Conservation (phyloP, 192 early-diverging fungal genomes). For the Podila epicladia region DNA sequence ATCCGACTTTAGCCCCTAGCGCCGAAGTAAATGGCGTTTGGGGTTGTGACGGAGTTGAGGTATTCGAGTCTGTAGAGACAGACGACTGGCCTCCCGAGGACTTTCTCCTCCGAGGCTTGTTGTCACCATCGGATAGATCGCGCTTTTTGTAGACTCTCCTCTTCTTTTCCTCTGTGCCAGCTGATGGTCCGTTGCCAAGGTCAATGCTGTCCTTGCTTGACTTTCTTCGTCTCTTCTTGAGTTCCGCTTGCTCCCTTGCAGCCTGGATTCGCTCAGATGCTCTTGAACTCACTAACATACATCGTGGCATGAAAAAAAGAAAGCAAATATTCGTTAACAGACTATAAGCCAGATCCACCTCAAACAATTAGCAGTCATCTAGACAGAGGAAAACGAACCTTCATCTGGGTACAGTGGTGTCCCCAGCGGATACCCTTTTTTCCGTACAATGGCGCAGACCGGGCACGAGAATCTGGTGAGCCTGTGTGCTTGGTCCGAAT, state of each 20-base stretch:
- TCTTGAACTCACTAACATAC: slow-evolving; percentile 19
- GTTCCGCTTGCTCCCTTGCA: slow-evolving; percentile 15
- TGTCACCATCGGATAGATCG: slow-evolving; percentile 1
- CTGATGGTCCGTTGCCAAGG: not conserved
- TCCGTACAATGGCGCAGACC: slow-evolving; percentile 56
- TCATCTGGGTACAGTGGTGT: slow-evolving; percentile 8
- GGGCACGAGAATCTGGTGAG: slow-evolving; percentile 64
- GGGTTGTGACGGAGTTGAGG: not conserved
- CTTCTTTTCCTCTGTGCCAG: slow-evolving; percentile 28
- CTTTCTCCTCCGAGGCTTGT: slow-evolving; percentile 27
- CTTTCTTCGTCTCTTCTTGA: slow-evolving; percentile 27
- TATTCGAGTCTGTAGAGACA: not conserved
- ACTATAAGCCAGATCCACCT: not conserved
- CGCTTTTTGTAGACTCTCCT: slow-evolving; percentile 29
- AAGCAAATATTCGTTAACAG: not conserved
- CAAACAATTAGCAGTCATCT: not conserved
- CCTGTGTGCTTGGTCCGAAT: slow-evolving; percentile 53
- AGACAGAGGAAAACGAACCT: slow-evolving; percentile 6
- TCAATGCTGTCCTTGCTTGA: slow-evolving; percentile 25
- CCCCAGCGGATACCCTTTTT: slow-evolving; percentile 22
- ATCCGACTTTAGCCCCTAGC: not conserved
- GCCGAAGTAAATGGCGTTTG: not conserved
- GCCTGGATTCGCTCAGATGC: slow-evolving; percentile 6
- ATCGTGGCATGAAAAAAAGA: not conserved
- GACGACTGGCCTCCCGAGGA: slow-evolving; percentile 22